These are phyloP conservation scores for Hysterium pulicare DNA, from an alignment of 2,329 filamentous ascomycete genomes.

Conservation along the genomic window DNA sequence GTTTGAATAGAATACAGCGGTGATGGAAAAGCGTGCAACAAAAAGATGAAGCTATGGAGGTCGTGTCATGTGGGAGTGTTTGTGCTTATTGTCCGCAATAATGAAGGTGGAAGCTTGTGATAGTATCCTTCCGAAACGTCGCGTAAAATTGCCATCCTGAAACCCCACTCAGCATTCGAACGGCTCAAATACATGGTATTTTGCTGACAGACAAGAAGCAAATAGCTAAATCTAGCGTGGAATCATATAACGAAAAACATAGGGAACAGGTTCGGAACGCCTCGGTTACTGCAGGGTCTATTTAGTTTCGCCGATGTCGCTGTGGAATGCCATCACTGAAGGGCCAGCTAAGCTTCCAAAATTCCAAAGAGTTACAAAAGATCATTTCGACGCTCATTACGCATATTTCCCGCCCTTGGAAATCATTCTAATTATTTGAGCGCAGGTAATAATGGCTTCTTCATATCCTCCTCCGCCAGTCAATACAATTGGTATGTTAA, in stretches of 20 bases:
- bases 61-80: too few species aligned
- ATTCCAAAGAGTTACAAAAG: background rate
- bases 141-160: too few species aligned
- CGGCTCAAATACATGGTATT: too few species aligned
- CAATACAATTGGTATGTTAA: slow-evolving; percentile 63
- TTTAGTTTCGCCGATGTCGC: slow-evolving; percentile 1
- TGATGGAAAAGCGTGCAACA: background rate
- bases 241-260: too few species aligned
- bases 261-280: too few species aligned
- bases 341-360: background rate
- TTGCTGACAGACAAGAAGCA: too few species aligned
- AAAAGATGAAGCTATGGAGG: background rate
- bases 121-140: too few species aligned
- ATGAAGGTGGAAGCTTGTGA: too few species aligned
- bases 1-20: slow-evolving; percentile 1
- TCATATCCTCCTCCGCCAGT: slow-evolving; percentile 73
- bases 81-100: too few species aligned
- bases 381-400: background rate
- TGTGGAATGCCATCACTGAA: background rate
- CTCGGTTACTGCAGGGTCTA: background rate
- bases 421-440: background rate
- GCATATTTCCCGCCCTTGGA: background rate
- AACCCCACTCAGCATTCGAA: too few species aligned
- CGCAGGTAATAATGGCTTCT: slow-evolving; percentile 24
- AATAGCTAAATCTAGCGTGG: too few species aligned